Evolutionary conservation across 1,284 basidiomycete species (phyloP), one percentile per base, ranked within the genome.

Genomic region (Sutorius eximius): DNA sequence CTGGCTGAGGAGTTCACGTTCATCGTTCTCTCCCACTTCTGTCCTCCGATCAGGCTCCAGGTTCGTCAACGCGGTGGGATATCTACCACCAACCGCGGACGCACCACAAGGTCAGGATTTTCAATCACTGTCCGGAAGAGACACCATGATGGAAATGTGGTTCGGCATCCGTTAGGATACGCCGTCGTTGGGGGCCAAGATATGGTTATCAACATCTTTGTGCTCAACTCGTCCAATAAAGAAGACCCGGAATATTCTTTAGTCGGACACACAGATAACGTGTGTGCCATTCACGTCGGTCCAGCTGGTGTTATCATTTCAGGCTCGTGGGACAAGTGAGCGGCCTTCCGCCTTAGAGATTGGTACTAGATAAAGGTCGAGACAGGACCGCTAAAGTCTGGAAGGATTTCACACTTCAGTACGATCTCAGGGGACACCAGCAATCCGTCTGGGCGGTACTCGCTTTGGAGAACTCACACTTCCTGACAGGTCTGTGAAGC

Each of bases 271-370:
- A 82, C 83, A 7, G 87, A 89, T 51, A 99, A 99, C 67, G 83
- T 99, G 15, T 99, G 96, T 71, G 81, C 93, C 27, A 77, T 99
- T 57, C 82, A 93, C 67, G 82, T 85, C 6, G 82, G 83, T 20
- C 70, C 81, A 12, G 78, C 80, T 52, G 91, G 91, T 7, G 78
- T 83, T 53, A 85, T 96, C 57, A 85, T 96, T 53, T 95, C 93
- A n/a, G 96, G 96, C 20, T 96, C 93, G 56, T 99, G 96, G 96
- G 97, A 99, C 75, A 89, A 82, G 93, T 94, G 67, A 73, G 87
- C 73, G 15, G 46, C 44, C 41, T 53, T 60, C 27, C 15, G 24
- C 16, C 53, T 52, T 27, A 47, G 51, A 40, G 27, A 20, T 20
- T 20, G 7, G 27, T 27, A 30, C 41, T 29, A 24, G 34, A 37